Conservation (phyloP, 345 rosid genomes). For the rapeseed (Brassica napus) region Da-Ae NC_063434.1:26569001-26569500, state of each 20-base stretch:
- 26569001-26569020: not conserved
- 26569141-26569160: not conserved
- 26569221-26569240: not conserved
- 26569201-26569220: not conserved
- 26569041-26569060: not conserved
- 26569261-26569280: constrained; percentile 9
- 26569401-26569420: constrained; percentile 33
- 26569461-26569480: not conserved
- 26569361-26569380: constrained; percentile 38
- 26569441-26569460: not conserved
- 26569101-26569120: not conserved
- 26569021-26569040: too few relatives aligned
- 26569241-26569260: not conserved
- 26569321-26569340: constrained; percentile 35
- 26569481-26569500: not conserved
- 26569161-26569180: constrained; percentile 13
- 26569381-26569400: constrained; percentile 40
- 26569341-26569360: constrained; percentile 40
- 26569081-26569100: not conserved
- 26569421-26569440: constrained; percentile 42
- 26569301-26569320: constrained; percentile 35
- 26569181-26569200: not conserved
- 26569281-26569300: constrained; percentile 39
- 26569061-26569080: not conserved
- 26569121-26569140: not conserved